A percentile compares a stretch with the other conserved stretches of the same genome.
These are phyloP conservation scores for Phellopilus nigrolimitatus DNA, from an alignment of 1,284 basidiomycete genomes.

Conservation along the genomic window DNA sequence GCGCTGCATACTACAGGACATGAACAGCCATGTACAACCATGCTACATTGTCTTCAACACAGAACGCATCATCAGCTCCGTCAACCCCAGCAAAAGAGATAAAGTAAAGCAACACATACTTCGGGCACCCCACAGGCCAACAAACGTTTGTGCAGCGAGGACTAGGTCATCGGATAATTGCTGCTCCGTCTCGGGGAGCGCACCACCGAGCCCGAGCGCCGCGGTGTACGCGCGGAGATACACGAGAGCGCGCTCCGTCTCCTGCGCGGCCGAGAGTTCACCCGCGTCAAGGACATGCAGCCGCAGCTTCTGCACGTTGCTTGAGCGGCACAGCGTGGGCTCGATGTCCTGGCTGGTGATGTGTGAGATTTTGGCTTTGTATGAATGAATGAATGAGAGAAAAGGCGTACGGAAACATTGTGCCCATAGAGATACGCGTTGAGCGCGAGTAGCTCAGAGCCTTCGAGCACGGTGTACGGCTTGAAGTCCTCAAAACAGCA, in stretches of 20 bases:
- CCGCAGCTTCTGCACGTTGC: conserved; percentile 69
- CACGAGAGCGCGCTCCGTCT: conserved; percentile 44
- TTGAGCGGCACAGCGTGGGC: conserved; percentile 49
- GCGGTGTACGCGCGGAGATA: conserved; percentile 60
- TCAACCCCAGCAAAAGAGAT: no score
- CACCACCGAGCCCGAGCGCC: conserved; percentile 59
- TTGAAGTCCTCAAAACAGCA: conserved; percentile 84
- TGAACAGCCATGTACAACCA: conserved; percentile 59
- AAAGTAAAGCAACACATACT: conserved; percentile 14
- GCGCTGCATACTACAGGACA: conserved; percentile 66
- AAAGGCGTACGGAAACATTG: conserved; percentile 43
- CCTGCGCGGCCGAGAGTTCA: conserved; percentile 51
- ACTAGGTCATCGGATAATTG: conserved; percentile 86
- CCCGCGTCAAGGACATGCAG: conserved; percentile 50
- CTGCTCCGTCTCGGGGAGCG: conserved; percentile 70
- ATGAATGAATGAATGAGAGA: background rate
- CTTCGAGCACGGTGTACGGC: conserved; percentile 52
- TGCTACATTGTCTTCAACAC: conserved; percentile 40
- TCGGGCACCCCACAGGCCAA: conserved; percentile 55
- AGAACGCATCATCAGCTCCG: no score
- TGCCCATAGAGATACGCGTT: conserved; percentile 48
- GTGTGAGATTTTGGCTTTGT: conserved; percentile 12
- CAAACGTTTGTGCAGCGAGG: conserved; percentile 63
- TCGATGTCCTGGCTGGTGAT: conserved; percentile 37
- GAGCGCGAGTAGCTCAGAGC: conserved; percentile 47